A percentile compares a stretch with the other conserved stretches of the same genome.
These are phyloP conservation scores for Akanthomyces lecanii DNA, from an alignment of 2,329 filamentous ascomycete genomes.

Conservation along the genomic window DNA sequence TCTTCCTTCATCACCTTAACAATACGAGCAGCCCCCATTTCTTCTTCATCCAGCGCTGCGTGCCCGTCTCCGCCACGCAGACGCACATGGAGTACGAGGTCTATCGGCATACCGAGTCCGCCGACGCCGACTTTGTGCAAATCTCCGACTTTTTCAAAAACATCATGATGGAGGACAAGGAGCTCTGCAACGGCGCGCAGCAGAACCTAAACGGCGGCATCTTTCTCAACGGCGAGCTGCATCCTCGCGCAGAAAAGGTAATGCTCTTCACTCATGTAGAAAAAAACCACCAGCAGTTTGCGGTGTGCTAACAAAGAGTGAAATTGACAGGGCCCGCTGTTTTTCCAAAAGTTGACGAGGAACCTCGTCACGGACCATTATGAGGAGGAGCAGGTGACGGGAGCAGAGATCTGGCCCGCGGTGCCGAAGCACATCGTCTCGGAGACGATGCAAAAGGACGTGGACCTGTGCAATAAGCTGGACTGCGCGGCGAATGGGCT, in stretches of 20 bases:
- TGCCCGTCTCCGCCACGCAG: constrained; percentile 40
- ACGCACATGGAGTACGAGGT: constrained; percentile 48
- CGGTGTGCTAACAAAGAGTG: neutral
- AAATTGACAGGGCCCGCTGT: constrained; percentile 40
- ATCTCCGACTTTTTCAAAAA: constrained; percentile 48
- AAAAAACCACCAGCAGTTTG: no score
- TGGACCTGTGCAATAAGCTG: constrained; percentile 25
- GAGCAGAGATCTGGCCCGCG: constrained; percentile 29
- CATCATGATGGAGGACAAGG: constrained; percentile 49
- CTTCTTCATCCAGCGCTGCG: constrained; percentile 49
- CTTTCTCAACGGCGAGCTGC: constrained; percentile 48
- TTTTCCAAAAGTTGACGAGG: constrained; percentile 32
- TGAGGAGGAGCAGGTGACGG: constrained; percentile 23
- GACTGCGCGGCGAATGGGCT: constrained; percentile 20
- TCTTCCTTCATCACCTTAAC: neutral
- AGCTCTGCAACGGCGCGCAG: constrained; percentile 45
- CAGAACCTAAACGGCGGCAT: constrained; percentile 47
- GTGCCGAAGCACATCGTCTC: constrained; percentile 22
- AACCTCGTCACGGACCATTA: constrained; percentile 27
- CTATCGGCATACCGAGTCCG: constrained; percentile 44
- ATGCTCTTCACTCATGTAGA: no score
- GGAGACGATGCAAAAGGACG: constrained; percentile 24
- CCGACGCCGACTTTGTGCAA: constrained; percentile 42
- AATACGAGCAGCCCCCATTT: constrained; percentile 36
- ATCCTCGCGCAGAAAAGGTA: constrained; percentile 45